Base-by-base conservation (phyloP, 805 yeast species). In the Clavispora carvajalis region DNA sequence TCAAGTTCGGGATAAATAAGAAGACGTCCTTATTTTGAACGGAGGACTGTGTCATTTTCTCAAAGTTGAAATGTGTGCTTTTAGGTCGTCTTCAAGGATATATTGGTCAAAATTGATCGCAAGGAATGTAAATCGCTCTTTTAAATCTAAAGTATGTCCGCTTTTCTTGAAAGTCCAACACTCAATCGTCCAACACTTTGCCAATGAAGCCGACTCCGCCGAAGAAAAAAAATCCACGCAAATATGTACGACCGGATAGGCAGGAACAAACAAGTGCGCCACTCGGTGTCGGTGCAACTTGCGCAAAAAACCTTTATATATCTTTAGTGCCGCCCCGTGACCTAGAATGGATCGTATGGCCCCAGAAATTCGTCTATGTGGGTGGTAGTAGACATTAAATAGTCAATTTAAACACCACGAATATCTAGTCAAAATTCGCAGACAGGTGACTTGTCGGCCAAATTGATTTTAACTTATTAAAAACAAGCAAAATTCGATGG, bases 1-100 rank as follows among this genome's bases (percentile, higher is more conserved):
- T 91, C 51, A 86, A 69, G 62, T 93, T 93, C 9, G 99, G 99
- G 38, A 91, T 82, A 62, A 79, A 93, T 49, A 81, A 67, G 61
- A 86, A 79, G 39, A 91, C 80, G 22, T 59, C 53, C 3, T 76
- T 60, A 11, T 83, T 56, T 15, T 15, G 18, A 16, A 28, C n/a
- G 19, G 31, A 15, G 15, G 31, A 28, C 19, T 15, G 31, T 15
- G 18, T 15, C 31, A 28, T 28, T 28, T 28, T 28, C 8, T 28
- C 19, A 8, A 16, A 8, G 31, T 28, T 19, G 5, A 4, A 11
- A 28, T 28, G 10, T 56, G 55, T 33, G 23, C 33, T 22, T 65
- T 19, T 34, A n/a, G n/a, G n/a, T n/a, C n/a, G 22, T 8, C 17
- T 12, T 13, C 7, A 6, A 17, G 23, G 8, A 12, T 34, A 8